A percentile compares a stretch with the other conserved stretches of the same genome.
These are phyloP conservation scores for Cryphonectria japonica DNA, from an alignment of 2,329 filamentous ascomycete species.

Conservation along the genomic window DNA sequence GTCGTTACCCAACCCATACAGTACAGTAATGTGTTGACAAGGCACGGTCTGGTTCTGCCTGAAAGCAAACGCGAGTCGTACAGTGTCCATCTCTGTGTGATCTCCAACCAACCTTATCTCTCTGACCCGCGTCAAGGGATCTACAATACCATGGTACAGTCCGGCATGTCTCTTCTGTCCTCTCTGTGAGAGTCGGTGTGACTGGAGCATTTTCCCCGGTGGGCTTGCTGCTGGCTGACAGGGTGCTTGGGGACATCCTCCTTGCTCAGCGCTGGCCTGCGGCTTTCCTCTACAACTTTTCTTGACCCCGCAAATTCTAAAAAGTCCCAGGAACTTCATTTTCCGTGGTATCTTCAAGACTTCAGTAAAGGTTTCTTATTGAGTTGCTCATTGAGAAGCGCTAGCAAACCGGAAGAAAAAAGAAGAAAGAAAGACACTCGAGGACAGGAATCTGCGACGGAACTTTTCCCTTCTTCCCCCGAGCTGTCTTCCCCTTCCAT, in stretches of 20 bases:
- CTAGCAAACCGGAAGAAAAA: too few species aligned
- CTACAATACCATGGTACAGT: background rate
- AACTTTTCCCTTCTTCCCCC: too few species aligned
- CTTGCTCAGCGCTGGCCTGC: background rate
- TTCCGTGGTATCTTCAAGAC: background rate
- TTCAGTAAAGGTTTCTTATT: too few species aligned
- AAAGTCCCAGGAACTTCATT: background rate
- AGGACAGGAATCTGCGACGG: background rate
- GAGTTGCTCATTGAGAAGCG: too few species aligned
- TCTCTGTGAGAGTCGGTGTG: background rate
- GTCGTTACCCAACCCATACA: background rate
- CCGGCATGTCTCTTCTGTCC: background rate
- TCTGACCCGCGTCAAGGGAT: background rate
- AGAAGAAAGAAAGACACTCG: background rate
- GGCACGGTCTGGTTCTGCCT: background rate
- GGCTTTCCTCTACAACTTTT: background rate
- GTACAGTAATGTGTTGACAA: background rate
- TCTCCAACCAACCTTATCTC: constrained; percentile 7
- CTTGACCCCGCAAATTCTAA: background rate
- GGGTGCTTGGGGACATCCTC: background rate
- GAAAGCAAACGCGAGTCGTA: background rate
- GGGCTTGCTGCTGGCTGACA: background rate
- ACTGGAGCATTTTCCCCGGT: background rate
- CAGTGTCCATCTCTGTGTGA: background rate
- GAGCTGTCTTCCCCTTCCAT: background rate